phyloP scores from a whole-genome alignment of 1,284 basidiomycete species.

The Fomitiporia mediterranea region DNA sequence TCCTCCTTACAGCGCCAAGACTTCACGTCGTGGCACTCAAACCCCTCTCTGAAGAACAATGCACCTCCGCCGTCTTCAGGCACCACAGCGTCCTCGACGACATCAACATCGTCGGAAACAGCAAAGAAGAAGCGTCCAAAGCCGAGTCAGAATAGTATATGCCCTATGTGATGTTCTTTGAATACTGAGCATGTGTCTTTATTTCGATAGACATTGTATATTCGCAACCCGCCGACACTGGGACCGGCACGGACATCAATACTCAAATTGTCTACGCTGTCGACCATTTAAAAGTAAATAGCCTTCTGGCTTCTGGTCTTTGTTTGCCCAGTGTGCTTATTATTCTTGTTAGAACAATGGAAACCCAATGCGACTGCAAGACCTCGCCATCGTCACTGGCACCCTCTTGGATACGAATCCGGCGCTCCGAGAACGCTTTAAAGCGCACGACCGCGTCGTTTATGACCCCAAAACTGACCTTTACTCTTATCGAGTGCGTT shows the following conservation, averaged over 20 bases:
- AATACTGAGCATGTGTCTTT: conserved; percentile 2
- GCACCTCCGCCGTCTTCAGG: conserved; percentile 18
- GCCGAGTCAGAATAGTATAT: conserved; percentile 41
- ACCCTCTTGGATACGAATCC: conserved; percentile 70
- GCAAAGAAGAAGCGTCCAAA: conserved; percentile 66
- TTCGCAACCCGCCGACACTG: conserved; percentile 82
- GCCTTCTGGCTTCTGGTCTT: neutral
- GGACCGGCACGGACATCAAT: conserved; percentile 75
- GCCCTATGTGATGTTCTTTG: conserved; percentile 6
- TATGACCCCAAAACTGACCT: conserved; percentile 81
- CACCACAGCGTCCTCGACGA: conserved; percentile 20
- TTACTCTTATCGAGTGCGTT: conserved; percentile 72
- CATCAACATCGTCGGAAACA: conserved; percentile 25
- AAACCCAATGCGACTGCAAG: conserved; percentile 81
- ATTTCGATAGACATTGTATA: conserved; percentile 57
- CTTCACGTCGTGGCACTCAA: conserved; percentile 68
- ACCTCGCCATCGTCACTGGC: conserved; percentile 75
- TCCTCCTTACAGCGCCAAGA: conserved; percentile 56
- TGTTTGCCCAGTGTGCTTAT: neutral
- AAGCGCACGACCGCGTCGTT: conserved; percentile 70
- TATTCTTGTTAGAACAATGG: conserved; percentile 49
- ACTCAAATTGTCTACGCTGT: conserved; percentile 86
- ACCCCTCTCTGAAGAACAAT: conserved; percentile 31
- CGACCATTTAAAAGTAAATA: conserved; percentile 68
- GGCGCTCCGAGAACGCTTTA: conserved; percentile 75